Evolutionary conservation across 2,329 filamentous ascomycete genomes (phyloP).

Genomic region (Calonectria crousiana): DNA sequence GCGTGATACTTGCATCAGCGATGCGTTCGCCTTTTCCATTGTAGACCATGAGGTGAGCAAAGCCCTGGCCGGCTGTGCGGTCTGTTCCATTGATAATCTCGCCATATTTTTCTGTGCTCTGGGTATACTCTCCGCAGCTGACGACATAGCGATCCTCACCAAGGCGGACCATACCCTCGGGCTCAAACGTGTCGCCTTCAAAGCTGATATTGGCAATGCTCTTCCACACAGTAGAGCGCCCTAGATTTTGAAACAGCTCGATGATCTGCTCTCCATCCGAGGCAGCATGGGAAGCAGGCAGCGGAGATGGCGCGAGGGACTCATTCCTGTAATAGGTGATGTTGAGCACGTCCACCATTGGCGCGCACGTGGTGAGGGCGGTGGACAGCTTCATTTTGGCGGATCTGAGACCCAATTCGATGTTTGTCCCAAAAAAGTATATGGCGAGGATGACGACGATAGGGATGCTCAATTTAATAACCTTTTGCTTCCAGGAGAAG

Average conservation of each 20-base stretch:
- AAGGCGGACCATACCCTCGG: conserved; percentile 61
- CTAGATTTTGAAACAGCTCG: conserved; percentile 49
- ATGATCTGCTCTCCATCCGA: conserved; percentile 53
- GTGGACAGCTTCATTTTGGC: conserved; percentile 35
- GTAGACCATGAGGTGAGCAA: conserved; percentile 60
- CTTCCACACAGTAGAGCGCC: conserved; percentile 56
- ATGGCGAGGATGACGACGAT: conserved; percentile 34
- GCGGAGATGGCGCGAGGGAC: conserved; percentile 49
- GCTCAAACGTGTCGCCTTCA: conserved; percentile 60
- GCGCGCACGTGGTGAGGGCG: conserved; percentile 33
- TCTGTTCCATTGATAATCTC: conserved; percentile 65
- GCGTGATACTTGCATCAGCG: conserved; percentile 58
- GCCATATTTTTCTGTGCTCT: conserved; percentile 53
- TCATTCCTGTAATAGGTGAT: conserved; percentile 48
- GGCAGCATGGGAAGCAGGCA: conserved; percentile 50
- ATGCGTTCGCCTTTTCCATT: conserved; percentile 55
- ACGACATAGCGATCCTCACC: conserved; percentile 58
- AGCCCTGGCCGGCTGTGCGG: conserved; percentile 56
- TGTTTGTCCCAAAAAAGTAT: conserved; percentile 29
- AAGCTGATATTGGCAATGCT: conserved; percentile 56
- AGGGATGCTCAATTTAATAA: conserved; percentile 32
- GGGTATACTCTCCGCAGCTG: conserved; percentile 58
- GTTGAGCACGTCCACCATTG: conserved; percentile 43
- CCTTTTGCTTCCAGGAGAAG: conserved; percentile 21
- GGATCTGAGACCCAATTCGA: conserved; percentile 23